Percentiles rank a stretch among this genome's conserved stretches.
Evolutionary conservation across 495 filamentous ascomycete genomes (phyloP).

Genomic region (Clohesyomyces aquaticus): DNA sequence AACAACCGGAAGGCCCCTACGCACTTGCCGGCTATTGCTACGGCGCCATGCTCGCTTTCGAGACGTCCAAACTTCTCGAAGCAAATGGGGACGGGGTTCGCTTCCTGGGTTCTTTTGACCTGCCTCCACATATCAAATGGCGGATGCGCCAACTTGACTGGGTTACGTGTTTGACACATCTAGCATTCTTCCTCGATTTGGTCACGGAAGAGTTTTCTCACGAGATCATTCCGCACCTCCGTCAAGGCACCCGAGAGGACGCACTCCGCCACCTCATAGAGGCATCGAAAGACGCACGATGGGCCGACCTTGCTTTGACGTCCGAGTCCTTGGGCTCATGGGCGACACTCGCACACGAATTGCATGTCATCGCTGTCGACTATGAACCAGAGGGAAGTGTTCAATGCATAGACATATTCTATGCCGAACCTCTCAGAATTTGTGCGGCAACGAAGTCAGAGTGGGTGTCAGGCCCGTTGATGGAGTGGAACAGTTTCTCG

Average conservation of each 20-base stretch:
- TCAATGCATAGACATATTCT: constrained; percentile 56
- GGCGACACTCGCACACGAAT: background rate
- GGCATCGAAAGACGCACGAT: background rate
- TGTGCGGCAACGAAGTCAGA: constrained; percentile 43
- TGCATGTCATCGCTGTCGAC: constrained; percentile 54
- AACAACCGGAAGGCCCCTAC: constrained; percentile 60
- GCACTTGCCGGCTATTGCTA: constrained; percentile 61
- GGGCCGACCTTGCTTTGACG: background rate
- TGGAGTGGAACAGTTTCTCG: background rate
- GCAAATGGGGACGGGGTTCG: constrained; percentile 38
- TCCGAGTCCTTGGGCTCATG: background rate
- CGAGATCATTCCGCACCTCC: background rate
- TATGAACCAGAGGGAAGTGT: constrained; percentile 57
- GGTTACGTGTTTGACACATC: constrained; percentile 52
- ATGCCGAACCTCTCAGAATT: constrained; percentile 49
- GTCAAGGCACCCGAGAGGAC: background rate
- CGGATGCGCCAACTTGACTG: constrained; percentile 57
- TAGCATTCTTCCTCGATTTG: constrained; percentile 56
- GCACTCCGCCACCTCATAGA: background rate
- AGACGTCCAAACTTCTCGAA: constrained; percentile 56
- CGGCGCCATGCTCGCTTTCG: constrained; percentile 60
- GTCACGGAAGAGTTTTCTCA: constrained; percentile 48
- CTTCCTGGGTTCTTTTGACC: constrained; percentile 50
- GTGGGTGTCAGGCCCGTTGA: background rate
- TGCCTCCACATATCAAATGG: constrained; percentile 58